phyloP scores from a whole-genome alignment of 768 basidiomycete species.

The Kwoniella sp. region DNA sequence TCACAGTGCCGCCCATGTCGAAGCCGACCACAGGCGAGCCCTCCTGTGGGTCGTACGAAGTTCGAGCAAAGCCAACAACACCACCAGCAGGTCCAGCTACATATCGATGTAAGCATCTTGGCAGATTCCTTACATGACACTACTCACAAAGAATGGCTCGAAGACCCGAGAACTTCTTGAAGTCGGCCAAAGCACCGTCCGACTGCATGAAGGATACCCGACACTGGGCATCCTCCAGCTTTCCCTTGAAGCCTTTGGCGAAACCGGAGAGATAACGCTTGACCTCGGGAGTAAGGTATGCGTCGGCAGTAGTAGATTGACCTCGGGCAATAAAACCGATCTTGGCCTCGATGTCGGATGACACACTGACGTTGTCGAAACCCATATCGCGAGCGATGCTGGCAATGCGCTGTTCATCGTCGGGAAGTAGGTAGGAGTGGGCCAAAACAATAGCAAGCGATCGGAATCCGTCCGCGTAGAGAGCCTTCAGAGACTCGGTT shows the following conservation, averaged over 20 bases:
- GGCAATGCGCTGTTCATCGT: conserved; percentile 77
- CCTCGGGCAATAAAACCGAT: conserved; percentile 47
- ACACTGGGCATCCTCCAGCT: conserved; percentile 26
- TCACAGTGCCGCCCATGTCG: conserved; percentile 66
- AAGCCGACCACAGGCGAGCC: conserved; percentile 82
- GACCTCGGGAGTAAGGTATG: conserved; percentile 51
- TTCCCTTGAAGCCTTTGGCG: conserved; percentile 35
- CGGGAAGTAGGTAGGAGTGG: conserved; percentile 66
- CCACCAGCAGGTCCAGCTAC: conserved; percentile 86
- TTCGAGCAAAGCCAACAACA: conserved; percentile 91
- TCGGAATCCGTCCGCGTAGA: conserved; percentile 68
- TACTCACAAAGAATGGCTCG: conserved; percentile 62
- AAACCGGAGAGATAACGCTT: conserved; percentile 46
- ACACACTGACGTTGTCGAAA: conserved; percentile 60
- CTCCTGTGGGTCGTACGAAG: conserved; percentile 76
- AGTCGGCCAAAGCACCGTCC: conserved; percentile 62
- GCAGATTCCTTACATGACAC: background rate
- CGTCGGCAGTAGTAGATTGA: conserved; percentile 45
- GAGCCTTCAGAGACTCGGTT: conserved; percentile 3
- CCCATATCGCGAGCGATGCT: conserved; percentile 74
- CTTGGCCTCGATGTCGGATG: conserved; percentile 25
- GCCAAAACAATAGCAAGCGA: conserved; percentile 47
- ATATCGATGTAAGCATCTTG: background rate
- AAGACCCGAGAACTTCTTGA: conserved; percentile 80
- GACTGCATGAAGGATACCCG: conserved; percentile 76